Conservation (phyloP, 2,329 filamentous ascomycete species). For the Paecilomyces fulvus region DNA sequence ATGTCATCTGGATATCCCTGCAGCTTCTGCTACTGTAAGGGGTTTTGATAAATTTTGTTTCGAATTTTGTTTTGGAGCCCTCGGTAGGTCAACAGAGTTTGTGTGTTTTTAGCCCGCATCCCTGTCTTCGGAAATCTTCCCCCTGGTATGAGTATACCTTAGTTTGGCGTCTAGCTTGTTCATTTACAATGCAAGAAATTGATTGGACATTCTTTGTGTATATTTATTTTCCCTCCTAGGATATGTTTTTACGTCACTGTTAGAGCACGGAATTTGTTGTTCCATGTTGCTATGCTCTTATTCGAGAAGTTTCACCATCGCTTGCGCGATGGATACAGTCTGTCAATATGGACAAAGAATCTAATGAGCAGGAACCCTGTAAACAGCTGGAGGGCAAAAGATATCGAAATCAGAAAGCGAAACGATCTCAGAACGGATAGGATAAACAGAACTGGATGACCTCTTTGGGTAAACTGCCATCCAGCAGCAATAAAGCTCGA, state of each 20-base stretch:
- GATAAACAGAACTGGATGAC: too few relatives aligned
- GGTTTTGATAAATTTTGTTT: neutral
- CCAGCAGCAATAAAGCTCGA: too few relatives aligned
- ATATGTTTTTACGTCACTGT: neutral
- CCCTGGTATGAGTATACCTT: neutral
- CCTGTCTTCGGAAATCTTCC: neutral
- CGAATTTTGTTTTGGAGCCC: neutral
- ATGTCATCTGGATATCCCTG: neutral
- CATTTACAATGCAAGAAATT: neutral
- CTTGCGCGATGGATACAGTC: neutral
- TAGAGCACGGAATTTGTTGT: too few relatives aligned
- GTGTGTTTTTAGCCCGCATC: neutral
- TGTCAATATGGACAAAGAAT: neutral
- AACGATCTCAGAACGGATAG: too few relatives aligned
- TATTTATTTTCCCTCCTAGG: too few relatives aligned
- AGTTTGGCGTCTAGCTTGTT: neutral
- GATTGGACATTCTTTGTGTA: neutral
- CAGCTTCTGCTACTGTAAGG: neutral
- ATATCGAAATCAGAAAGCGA: too few relatives aligned
- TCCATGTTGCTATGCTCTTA: too few relatives aligned
- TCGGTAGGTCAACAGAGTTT: neutral
- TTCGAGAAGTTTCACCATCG: too few relatives aligned
- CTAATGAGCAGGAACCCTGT: neutral
- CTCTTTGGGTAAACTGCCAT: too few relatives aligned
- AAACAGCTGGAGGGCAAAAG: too few relatives aligned